Percentiles rank a stretch among this genome's conserved stretches.
Conservation (phyloP, 306 rosid species). For the Casuarina glauca region DNA sequence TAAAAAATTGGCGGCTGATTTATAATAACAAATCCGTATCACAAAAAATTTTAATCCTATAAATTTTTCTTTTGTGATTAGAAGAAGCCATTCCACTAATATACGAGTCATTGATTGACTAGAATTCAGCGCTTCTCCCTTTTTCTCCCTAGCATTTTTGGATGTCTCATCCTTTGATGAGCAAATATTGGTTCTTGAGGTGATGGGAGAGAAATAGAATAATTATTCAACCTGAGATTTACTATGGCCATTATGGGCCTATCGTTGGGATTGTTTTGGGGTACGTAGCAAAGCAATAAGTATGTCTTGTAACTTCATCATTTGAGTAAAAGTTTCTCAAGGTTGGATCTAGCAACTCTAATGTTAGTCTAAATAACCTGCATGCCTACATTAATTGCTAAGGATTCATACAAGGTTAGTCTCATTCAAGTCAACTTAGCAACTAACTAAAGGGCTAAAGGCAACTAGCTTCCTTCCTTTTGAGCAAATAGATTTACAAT, state of each 20-base stretch:
- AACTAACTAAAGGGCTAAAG: no score
- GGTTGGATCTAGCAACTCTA: conserved; percentile 47
- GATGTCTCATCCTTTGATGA: conserved; percentile 28
- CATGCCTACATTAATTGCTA: conserved; percentile 35
- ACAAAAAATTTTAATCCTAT: no score
- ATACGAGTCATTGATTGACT: no score
- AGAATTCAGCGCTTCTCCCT: no score
- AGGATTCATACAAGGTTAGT: no score
- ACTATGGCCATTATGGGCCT: conserved; percentile 52
- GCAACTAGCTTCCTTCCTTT: no score
- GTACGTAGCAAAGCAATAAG: conserved; percentile 50
- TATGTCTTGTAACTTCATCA: conserved; percentile 51
- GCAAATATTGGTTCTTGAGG: conserved; percentile 42
- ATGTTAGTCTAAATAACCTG: conserved; percentile 36
- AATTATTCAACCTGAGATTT: conserved; percentile 40
- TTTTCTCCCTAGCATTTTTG: neutral
- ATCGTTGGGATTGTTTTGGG: conserved; percentile 42
- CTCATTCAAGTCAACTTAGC: no score
- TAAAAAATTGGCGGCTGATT: neutral
- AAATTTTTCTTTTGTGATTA: no score
- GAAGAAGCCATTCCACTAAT: no score
- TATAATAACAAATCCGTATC: no score
- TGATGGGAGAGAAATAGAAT: conserved; percentile 35
- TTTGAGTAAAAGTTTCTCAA: conserved; percentile 42
- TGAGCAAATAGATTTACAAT: no score